Percentiles rank a stretch among this genome's conserved stretches.
phyloP scores from a whole-genome alignment of 495 filamentous ascomycete genomes.

The Lasiosphaeria hispida region DNA sequence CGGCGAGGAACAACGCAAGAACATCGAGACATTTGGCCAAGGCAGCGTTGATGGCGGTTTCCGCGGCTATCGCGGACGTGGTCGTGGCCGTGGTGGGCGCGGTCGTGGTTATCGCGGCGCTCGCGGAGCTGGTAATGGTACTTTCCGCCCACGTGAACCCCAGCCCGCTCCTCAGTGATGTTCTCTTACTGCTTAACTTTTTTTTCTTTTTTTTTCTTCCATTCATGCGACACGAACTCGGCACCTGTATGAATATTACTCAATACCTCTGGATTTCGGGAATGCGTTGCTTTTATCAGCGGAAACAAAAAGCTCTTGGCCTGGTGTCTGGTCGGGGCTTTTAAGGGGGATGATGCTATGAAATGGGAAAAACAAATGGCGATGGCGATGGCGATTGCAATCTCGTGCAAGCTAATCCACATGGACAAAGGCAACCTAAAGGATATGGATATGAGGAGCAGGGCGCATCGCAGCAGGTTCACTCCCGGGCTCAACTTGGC shows the following conservation, averaged over 20 bases:
- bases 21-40: constrained; percentile 98
- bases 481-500: too few relatives aligned
- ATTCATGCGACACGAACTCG: constrained; percentile 7
- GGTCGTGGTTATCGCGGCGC: constrained; percentile 51
- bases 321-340: constrained; percentile 16
- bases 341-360: constrained; percentile 17
- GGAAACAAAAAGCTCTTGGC: constrained; percentile 15
- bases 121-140: constrained; percentile 34
- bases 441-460: neutral
- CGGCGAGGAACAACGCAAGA: constrained; percentile 87
- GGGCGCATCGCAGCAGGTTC: too few relatives aligned
- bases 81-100: constrained; percentile 63
- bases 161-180: constrained; percentile 31
- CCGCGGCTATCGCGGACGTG: constrained; percentile 70
- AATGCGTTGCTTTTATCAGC: constrained; percentile 13
- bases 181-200: neutral
- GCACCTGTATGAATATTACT: constrained; percentile 18
- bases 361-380: constrained; percentile 16
- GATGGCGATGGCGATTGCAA: constrained; percentile 10
- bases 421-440: neutral
- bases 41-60: constrained; percentile 88
- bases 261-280: constrained; percentile 18
- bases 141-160: constrained; percentile 21
- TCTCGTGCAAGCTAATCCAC: constrained; percentile 13
- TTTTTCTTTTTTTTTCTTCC: neutral